Evolutionary conservation across 2,329 filamentous ascomycete species (phyloP), one percentile per base, ranked within the genome.

Genomic region (Fusarium dimerum): DNA sequence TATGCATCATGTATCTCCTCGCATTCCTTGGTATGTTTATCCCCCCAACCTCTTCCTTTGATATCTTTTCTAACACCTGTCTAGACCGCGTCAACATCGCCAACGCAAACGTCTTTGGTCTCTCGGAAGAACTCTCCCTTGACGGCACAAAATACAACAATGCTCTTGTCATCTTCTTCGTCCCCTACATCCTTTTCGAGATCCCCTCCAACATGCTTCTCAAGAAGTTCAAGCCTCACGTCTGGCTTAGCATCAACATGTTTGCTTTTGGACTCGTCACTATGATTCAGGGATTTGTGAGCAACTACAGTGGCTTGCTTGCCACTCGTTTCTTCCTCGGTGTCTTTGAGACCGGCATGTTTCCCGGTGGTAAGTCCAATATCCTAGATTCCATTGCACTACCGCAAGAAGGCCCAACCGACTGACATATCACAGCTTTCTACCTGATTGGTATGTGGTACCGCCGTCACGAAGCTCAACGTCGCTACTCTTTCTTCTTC

Each of bases 401-500:
- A 9, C 10, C 4, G 32, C 9, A 6, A 11, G 11, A 16, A 29
- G 6, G 5, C 39, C 12, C 17, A 9, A 3, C 39, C 20, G 16
- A 86, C 60, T 65, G 45, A 66, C 55, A 41, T 26, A 16, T 13
- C 17, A 16, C 44, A 74, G 76, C 73, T 45, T 81, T 88, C 67
- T 89, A 92, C 66, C 75, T 92, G 8, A 85, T 92, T 55, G 85
- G 89, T 52, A 93, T 93, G 86, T 95, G 89, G 92, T 99, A 97
- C 65, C 86, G 87, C 54, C 85, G 93, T 54, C 78, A 79, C 42
- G 94, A 97, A 73, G 91, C 92, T 2, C 93, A 97, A 73, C 90
- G 91, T 66, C 86, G 94, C 30, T 97, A 92, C 74, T 89, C 87
- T 15, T 92, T 97, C 77, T 97, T 97, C 79, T 97, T 97, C 78